Base-by-base conservation (phyloP, 2,329 filamentous ascomycete genomes). In the Neopestalotiopsis sp. region DNA sequence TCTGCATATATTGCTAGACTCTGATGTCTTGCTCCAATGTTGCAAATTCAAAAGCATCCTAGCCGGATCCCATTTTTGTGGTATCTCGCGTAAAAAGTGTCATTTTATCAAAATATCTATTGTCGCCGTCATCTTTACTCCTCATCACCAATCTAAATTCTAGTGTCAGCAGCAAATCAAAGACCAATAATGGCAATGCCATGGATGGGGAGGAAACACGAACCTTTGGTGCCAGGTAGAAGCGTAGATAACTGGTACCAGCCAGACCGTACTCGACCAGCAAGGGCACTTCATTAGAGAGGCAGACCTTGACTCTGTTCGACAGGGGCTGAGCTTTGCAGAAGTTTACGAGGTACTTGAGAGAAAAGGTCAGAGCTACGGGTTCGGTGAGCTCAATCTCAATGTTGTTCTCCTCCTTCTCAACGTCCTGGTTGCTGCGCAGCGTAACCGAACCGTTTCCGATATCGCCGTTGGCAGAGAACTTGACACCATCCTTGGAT, bases 341-440 rank as follows among this genome's bases (percentile, higher is more conserved):
- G 87, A 99, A 99, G 89, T 98, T 98, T 88, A 97, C 94, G 3
- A 99, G 91, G 85, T 99, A 99, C 86, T 99, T 99, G 77, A 99
- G 92, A 42, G 96, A 98, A 86, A 99, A 99, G 64, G 95, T 98
- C 72, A 99, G 89, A 45, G 93, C 88, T 70, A 99, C 96, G 65
- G 96, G 94, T 85, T 99, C 97, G 53, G 90, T 92, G 71, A 99
- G 90, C 79, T 94, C 90, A 81, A 99, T 98, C 73, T 94, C 89
- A 76, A 98, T 92, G 78, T 95, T 93, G 79, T 92, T 86, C 10
- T 93, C 89, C 62, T 94, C 91, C 86, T 98, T 97, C 56, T 98
- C 95, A 73, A 98, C 88, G 79, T 94, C 93, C 78, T 89, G 92
- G 85, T 96, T 93, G 81, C 91, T 92, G 81, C 96, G 92, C 67